Conservation (phyloP, 768 basidiomycete genomes). For the Psilocybe cyanescens region DNA sequence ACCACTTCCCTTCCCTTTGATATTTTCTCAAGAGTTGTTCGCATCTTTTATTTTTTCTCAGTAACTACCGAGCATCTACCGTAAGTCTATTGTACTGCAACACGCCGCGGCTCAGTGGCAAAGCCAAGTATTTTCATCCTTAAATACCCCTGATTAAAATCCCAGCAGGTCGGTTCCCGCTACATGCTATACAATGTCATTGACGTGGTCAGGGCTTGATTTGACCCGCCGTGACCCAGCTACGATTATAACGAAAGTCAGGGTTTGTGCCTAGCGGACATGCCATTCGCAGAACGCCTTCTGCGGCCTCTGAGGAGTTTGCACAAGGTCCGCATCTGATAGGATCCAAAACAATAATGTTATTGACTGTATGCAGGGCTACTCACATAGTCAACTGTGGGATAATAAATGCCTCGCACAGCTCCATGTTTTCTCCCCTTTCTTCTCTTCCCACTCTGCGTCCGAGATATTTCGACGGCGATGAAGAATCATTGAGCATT, state of each 20-base stretch:
- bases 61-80: slow-evolving; percentile 6
- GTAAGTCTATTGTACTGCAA: background rate
- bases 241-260: background rate
- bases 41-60: slow-evolving; percentile 2
- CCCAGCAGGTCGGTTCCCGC: background rate
- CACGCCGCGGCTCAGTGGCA: slow-evolving; percentile 2
- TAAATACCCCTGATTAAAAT: background rate
- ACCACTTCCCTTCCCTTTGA: background rate
- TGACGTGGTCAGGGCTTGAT: background rate
- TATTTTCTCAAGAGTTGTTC: background rate
- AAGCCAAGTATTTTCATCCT: background rate
- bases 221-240: background rate
- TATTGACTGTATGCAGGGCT: background rate
- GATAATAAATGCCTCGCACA: background rate
- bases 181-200: no score
- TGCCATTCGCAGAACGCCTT: background rate
- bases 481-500: background rate
- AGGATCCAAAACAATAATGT: background rate
- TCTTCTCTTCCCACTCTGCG: background rate
- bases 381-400: background rate
- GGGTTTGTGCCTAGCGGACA: background rate
- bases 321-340: background rate
- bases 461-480: slow-evolving; percentile 6
- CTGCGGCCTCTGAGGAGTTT: background rate
- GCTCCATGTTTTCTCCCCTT: background rate